Evolutionary conservation across 495 filamentous ascomycete species (phyloP).

Genomic region (Daldinia loculata): DNA sequence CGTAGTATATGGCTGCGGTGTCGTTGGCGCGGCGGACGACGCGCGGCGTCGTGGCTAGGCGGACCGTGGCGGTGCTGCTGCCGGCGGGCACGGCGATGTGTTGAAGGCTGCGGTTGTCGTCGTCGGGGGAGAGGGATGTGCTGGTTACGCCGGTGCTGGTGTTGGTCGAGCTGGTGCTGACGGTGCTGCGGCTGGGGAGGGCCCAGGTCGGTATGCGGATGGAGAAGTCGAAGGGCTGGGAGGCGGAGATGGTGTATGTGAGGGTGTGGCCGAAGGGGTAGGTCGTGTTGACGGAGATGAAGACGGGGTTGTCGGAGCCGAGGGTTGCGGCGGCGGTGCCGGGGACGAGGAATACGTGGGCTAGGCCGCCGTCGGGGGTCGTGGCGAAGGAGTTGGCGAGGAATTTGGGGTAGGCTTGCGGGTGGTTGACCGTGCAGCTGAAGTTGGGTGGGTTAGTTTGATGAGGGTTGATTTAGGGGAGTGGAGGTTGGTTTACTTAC

Average conservation of each 20-base stretch:
- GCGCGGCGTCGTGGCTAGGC: slow-evolving; percentile 41
- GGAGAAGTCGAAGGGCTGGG: slow-evolving; percentile 55
- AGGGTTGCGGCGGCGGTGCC: slow-evolving; percentile 35
- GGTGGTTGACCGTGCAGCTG: slow-evolving; percentile 72
- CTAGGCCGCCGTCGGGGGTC: slow-evolving; percentile 48
- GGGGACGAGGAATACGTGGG: slow-evolving; percentile 55
- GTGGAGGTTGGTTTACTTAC: not conserved
- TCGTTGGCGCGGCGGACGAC: slow-evolving; percentile 57
- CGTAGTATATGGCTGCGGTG: slow-evolving; percentile 63
- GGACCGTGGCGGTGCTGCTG: slow-evolving; percentile 35
- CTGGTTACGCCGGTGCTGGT: slow-evolving; percentile 39
- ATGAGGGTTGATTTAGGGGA: no score
- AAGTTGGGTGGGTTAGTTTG: slow-evolving; percentile 37
- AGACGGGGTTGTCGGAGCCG: slow-evolving; percentile 5
- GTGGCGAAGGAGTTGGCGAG: slow-evolving; percentile 47
- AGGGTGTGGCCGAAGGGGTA: slow-evolving; percentile 64
- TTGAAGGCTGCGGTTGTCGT: slow-evolving; percentile 44
- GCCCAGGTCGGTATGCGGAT: slow-evolving; percentile 62
- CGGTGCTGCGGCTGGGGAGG: slow-evolving; percentile 25
- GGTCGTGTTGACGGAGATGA: slow-evolving; percentile 48
- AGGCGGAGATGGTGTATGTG: slow-evolving; percentile 56
- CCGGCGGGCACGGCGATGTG: slow-evolving; percentile 46
- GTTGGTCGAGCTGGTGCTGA: slow-evolving; percentile 19
- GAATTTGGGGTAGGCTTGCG: slow-evolving; percentile 69
- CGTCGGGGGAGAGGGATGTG: slow-evolving; percentile 42